phyloP scores from a whole-genome alignment of 208 protist species.

The Leishmania major region DNA sequence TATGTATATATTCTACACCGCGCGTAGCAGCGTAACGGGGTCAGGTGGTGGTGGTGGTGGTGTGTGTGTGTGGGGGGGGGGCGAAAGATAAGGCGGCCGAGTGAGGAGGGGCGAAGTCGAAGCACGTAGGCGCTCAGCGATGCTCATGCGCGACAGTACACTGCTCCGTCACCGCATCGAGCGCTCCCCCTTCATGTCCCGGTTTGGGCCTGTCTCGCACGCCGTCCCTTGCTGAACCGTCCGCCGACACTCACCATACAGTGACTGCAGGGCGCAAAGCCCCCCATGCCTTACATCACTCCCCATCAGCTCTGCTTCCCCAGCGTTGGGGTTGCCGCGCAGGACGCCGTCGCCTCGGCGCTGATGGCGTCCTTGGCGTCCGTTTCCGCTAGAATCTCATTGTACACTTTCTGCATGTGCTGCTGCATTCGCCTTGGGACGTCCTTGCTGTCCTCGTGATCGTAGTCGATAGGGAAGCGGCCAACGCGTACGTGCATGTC shows the following conservation, averaged over 20 bases:
- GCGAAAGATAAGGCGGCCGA: no score
- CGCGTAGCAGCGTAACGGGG: neutral
- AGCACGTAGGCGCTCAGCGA: neutral
- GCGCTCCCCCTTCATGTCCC: no score
- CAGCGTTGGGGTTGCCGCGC: neutral
- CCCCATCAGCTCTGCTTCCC: slow-evolving; percentile 6
- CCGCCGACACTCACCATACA: neutral
- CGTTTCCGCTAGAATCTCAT: slow-evolving; percentile 29
- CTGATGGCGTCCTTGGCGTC: slow-evolving; percentile 7
- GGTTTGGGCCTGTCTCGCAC: neutral
- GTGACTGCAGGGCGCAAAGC: neutral
- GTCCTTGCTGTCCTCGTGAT: slow-evolving; percentile 39
- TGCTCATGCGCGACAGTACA: neutral
- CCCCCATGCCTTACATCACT: neutral
- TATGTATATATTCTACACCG: neutral
- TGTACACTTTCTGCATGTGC: slow-evolving; percentile 54
- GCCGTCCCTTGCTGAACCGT: no score
- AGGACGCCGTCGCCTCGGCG: slow-evolving; percentile 12
- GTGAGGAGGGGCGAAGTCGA: neutral
- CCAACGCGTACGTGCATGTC: slow-evolving; percentile 48
- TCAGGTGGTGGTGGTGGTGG: no score
- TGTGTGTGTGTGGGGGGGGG: no score
- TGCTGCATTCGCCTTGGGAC: slow-evolving; percentile 43
- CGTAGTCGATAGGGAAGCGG: slow-evolving; percentile 45
- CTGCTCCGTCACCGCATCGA: neutral